phyloP scores from a whole-genome alignment of 2,329 filamentous ascomycete genomes.

The Verticillium dahliae region DNA sequence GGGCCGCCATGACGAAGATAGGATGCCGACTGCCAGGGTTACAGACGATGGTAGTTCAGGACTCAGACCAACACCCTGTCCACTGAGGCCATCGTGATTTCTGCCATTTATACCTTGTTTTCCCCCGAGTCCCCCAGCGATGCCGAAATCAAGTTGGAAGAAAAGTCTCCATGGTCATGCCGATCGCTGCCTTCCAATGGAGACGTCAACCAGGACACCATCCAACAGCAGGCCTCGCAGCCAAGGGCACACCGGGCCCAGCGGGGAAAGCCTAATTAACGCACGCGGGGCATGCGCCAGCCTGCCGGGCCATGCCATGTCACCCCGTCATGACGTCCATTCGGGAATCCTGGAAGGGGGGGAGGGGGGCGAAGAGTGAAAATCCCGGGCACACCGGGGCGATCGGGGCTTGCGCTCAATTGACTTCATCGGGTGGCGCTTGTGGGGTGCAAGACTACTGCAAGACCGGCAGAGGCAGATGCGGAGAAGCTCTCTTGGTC shows the following conservation, averaged over 20 bases:
- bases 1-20: constrained; percentile 5
- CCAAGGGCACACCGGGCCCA: neutral
- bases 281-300: neutral
- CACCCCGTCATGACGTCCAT: neutral
- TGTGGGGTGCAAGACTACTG: neutral
- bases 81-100: neutral
- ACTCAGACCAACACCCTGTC: neutral
- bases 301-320: neutral
- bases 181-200: neutral
- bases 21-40: neutral
- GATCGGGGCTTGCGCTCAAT: neutral
- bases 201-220: neutral
- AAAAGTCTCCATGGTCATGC: neutral
- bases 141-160: neutral
- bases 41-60: neutral
- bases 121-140: no score
- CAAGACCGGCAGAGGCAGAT: neutral
- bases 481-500: neutral
- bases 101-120: neutral
- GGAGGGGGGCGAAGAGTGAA: neutral
- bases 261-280: neutral
- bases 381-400: neutral
- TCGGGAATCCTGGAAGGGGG: neutral
- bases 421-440: neutral
- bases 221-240: neutral